Base-by-base conservation (phyloP, 192 early-diverging fungal species). In the Dispira simplex region DNA sequence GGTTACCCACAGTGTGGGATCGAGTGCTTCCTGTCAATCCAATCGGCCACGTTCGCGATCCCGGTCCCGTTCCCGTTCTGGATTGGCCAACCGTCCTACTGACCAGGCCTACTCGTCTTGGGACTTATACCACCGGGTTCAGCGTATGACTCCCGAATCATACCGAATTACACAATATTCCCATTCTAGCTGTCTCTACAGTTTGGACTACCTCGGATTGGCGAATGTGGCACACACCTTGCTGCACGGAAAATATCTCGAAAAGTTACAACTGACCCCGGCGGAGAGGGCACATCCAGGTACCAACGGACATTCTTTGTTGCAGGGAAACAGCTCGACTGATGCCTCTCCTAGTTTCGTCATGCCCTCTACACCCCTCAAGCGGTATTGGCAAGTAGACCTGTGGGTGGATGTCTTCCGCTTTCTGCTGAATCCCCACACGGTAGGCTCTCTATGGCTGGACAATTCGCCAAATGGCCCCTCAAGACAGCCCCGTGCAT, bases 331-430 rank as follows among this genome's bases (percentile, higher is more conserved):
- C 32, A 39, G 32, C 32, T 6, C 3, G 32, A 39, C 23, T 1
- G 28, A 56, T 56, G 3, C 3, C 54, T 14, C 54, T 12, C 54
- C 54, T 18, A 27, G 14, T 21, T 28, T 62, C 18, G 59, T 62
- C 12, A 62, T 62, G 59, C 59, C 59, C 39, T 21, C 18, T 45
- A 39, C 59, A 10, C n/a, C 59, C 0, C 20, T 62, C 0, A 62
- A 62, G 46, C 59, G 59, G 43, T 62, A 62, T n/a, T 62, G 59
- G 59, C 59, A 62, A 43, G 59, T 62, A 12, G n/a, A 25, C 18
- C 44, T 62, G 8, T 62, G 59, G 59, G 46, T 45, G 0, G 59
- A 32, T 25, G 20, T 62, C 44, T 62, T 62, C 43, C 59, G 25
- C 20, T 62, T 62, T 21, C 25, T 62, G 28, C 44, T 62, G n/a